Evolutionary conservation across 2,329 filamentous ascomycete species (phyloP).

Genomic region (Triangularia setosa): DNA sequence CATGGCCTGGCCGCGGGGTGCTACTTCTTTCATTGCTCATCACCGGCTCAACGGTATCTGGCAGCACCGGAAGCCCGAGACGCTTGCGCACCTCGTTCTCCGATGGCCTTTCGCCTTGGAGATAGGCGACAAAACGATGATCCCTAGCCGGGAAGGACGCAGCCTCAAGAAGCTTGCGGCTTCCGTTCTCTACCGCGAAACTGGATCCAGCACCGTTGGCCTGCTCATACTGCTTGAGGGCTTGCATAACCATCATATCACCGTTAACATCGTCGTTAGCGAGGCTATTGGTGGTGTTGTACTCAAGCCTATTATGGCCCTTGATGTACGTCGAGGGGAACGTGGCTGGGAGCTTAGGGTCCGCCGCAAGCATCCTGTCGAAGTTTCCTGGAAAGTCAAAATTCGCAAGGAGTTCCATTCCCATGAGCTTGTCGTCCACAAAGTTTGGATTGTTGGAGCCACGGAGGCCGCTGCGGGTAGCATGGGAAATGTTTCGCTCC

Average conservation of each 20-base stretch:
- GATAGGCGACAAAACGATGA: constrained; percentile 47
- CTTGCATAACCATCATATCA: constrained; percentile 56
- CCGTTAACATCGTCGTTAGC: constrained; percentile 49
- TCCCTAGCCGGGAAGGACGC: constrained; percentile 47
- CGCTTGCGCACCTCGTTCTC: constrained; percentile 48
- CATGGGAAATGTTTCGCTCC: constrained; percentile 62
- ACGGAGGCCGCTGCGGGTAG: constrained; percentile 59
- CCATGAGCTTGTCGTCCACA: constrained; percentile 54
- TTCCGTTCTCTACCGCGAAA: constrained; percentile 50
- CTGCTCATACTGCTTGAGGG: constrained; percentile 54
- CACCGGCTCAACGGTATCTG: constrained; percentile 23
- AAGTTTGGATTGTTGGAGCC: constrained; percentile 51
- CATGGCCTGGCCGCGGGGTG: constrained; percentile 25
- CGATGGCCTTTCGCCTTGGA: constrained; percentile 42
- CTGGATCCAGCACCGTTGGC: constrained; percentile 52
- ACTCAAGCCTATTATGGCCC: constrained; percentile 52
- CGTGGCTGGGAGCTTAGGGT: constrained; percentile 56
- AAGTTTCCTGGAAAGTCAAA: constrained; percentile 57
- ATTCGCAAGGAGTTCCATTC: constrained; percentile 57
- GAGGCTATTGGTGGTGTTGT: constrained; percentile 52
- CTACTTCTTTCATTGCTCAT: constrained; percentile 17
- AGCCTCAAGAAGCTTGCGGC: constrained; percentile 53
- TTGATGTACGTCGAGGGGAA: constrained; percentile 58
- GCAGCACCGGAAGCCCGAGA: constrained; percentile 43
- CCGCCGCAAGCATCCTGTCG: constrained; percentile 51